phyloP scores from a whole-genome alignment of 768 basidiomycete genomes.

The Calocybe indica region DNA sequence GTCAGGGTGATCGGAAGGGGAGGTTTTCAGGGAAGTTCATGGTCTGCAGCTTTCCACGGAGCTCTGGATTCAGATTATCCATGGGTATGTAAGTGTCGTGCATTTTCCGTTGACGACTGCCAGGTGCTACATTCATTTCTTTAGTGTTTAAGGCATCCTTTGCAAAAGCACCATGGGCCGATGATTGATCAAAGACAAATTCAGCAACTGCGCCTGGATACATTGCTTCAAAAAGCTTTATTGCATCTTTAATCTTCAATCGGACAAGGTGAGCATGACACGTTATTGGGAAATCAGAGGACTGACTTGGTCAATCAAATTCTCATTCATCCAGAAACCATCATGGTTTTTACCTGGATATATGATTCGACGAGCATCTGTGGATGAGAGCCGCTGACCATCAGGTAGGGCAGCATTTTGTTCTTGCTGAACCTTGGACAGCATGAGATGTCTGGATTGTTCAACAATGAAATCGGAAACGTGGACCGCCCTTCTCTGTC shows the following conservation, averaged over 20 bases:
- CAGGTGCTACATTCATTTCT: constrained; percentile 15
- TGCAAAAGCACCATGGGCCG: constrained; percentile 13
- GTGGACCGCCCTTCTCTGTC: constrained; percentile 4
- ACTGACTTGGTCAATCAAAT: constrained; percentile 13
- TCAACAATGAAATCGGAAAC: constrained; percentile 10
- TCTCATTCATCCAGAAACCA: constrained; percentile 14
- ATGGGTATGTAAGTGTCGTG: constrained; percentile 11
- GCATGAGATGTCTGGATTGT: constrained; percentile 4
- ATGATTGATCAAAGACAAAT: constrained; percentile 14
- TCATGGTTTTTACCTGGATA: constrained; percentile 14
- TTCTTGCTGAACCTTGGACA: constrained; percentile 2
- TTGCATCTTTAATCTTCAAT: not conserved
- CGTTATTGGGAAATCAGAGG: not conserved
- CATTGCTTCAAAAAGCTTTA: constrained; percentile 4
- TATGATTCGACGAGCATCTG: constrained; percentile 12
- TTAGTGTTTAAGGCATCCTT: constrained; percentile 13
- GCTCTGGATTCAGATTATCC: constrained; percentile 11
- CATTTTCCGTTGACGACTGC: constrained; percentile 11
- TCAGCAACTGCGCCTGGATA: constrained; percentile 8
- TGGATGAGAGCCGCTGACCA: constrained; percentile 3
- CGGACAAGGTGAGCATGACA: not conserved
- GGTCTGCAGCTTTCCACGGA: constrained; percentile 10
- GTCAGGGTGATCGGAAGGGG: constrained; percentile 5
- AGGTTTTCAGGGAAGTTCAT: constrained; percentile 9
- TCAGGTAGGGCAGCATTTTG: not conserved